phyloP scores from a whole-genome alignment of 2,329 filamentous ascomycete species.

The Trichoderma semiorbis region DNA sequence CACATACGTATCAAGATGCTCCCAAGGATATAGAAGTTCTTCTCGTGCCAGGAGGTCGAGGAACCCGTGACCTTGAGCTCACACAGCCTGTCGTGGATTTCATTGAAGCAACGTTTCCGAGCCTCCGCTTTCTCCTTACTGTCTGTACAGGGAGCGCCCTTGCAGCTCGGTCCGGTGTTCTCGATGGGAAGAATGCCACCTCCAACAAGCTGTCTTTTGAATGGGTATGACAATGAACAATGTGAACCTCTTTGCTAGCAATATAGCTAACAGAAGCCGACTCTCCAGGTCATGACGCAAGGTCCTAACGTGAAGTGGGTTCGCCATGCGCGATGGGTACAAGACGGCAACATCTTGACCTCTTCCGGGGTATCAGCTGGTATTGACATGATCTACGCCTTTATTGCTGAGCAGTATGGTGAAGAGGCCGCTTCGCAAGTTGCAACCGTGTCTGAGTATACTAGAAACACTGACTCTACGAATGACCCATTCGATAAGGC shows the following conservation, averaged over 20 bases:
- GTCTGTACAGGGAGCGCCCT: constrained; percentile 60
- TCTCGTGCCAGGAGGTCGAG: constrained; percentile 38
- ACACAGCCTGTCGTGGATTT: constrained; percentile 37
- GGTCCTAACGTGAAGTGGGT: constrained; percentile 52
- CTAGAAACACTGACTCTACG: constrained; percentile 46
- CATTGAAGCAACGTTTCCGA: constrained; percentile 39
- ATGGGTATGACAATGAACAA: constrained; percentile 26
- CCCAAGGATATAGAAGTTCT: constrained; percentile 37
- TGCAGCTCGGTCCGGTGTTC: constrained; percentile 51
- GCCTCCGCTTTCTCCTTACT: constrained; percentile 52
- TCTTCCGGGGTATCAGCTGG: constrained; percentile 53
- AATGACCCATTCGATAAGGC: constrained; percentile 48
- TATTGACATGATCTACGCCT: constrained; percentile 38
- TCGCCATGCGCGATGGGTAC: constrained; percentile 55
- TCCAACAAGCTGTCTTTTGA: constrained; percentile 56
- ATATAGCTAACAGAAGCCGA: not conserved
- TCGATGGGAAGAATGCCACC: constrained; percentile 56
- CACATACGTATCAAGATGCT: constrained; percentile 36
- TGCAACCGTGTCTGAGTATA: constrained; percentile 56
- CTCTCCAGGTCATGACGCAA: constrained; percentile 31
- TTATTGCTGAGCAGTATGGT: constrained; percentile 42
- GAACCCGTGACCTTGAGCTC: constrained; percentile 27
- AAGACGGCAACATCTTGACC: constrained; percentile 60
- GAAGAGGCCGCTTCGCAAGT: constrained; percentile 46
- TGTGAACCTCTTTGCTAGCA: not conserved